Evolutionary conservation across 176 grass and related monocot genomes (phyloP).

Genomic region (Chrysopogon serrulatus): DNA sequence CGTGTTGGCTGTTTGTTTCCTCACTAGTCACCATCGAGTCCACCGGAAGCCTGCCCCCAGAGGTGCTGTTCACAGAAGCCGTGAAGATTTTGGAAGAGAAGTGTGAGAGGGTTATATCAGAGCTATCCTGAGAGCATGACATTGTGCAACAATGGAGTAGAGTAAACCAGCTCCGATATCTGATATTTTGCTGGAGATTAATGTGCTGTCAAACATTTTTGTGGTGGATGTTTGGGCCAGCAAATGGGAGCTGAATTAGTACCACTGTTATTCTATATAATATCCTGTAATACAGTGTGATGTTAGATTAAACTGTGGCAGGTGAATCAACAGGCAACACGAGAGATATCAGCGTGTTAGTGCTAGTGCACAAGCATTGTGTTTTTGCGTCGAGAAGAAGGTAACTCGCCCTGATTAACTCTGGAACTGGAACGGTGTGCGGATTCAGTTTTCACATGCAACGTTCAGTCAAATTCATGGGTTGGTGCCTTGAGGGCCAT

Average conservation of each 20-base stretch:
- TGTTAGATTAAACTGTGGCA: neutral
- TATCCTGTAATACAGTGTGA: too few relatives aligned
- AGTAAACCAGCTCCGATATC: neutral
- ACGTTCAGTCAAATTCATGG: too few relatives aligned
- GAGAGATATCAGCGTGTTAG: too few relatives aligned
- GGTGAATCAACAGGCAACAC: too few relatives aligned
- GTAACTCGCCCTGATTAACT: too few relatives aligned
- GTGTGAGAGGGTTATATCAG: constrained; percentile 63
- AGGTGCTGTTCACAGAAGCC: constrained; percentile 76
- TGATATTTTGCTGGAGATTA: neutral
- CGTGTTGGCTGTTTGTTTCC: neutral
- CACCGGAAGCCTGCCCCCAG: constrained; percentile 50
- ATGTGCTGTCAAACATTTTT: neutral
- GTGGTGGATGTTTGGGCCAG: neutral
- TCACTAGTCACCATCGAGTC: constrained; percentile 74
- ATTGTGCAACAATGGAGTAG: too few relatives aligned
- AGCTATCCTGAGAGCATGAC: constrained; percentile 36
- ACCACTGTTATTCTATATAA: too few relatives aligned
- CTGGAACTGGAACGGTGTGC: too few relatives aligned
- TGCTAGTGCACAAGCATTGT: too few relatives aligned
- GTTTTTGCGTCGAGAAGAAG: too few relatives aligned
- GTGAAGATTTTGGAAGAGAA: constrained; percentile 80
- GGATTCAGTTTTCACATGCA: too few relatives aligned
- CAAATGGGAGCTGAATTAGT: neutral
- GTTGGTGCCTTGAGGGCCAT: too few relatives aligned